Conservation (phyloP, 2,329 filamentous ascomycete genomes). For the Colletotrichum sp. region DNA sequence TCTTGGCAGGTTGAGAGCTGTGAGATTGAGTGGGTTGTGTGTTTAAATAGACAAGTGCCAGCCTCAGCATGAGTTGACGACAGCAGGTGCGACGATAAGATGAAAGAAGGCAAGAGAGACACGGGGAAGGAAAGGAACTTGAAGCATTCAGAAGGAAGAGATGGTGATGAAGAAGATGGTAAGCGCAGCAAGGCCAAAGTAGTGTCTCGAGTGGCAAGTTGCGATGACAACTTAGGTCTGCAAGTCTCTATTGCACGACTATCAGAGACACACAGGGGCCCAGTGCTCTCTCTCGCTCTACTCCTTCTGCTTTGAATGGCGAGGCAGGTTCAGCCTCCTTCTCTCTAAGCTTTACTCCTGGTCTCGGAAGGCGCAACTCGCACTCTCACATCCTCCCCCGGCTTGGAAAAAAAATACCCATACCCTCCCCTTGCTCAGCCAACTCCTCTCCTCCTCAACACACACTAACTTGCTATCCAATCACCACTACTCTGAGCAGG, state of each 20-base stretch:
- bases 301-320: background rate
- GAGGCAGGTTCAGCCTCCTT: background rate
- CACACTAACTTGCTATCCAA: background rate
- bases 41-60: background rate
- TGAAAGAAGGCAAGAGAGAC: background rate
- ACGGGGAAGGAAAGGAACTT: background rate
- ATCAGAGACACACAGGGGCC: background rate
- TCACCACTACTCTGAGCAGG: background rate
- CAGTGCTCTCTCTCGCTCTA: background rate
- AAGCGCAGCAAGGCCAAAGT: background rate
- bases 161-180: background rate
- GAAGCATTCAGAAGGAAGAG: background rate
- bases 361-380: background rate
- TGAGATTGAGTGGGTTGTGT: background rate
- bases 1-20: background rate
- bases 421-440: background rate
- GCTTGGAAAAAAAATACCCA: background rate
- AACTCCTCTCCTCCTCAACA: background rate
- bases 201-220: background rate
- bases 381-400: background rate
- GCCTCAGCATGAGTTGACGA: background rate
- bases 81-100: background rate
- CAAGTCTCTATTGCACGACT: background rate
- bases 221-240: background rate
- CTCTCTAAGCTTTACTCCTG: background rate